A percentile compares a stretch with the other conserved stretches of the same genome.
Conservation (phyloP, 2,329 filamentous ascomycete genomes). For the Monosporascus sp. region DNA sequence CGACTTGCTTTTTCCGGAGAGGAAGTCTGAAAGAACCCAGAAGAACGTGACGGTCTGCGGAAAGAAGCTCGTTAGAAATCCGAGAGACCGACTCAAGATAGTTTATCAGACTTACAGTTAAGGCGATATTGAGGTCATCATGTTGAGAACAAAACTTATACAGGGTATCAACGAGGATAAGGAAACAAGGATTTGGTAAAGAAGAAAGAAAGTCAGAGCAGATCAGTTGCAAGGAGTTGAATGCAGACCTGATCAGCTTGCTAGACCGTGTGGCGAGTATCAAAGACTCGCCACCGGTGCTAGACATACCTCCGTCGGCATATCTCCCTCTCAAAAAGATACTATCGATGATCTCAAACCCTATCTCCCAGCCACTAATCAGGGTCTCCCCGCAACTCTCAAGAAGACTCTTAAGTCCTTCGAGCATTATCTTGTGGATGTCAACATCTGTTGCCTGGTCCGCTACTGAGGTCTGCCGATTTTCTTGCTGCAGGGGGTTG, state of each 20-base stretch:
- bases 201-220: slow-evolving; percentile 88
- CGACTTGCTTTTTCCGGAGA: slow-evolving; percentile 55
- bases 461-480: slow-evolving; percentile 49
- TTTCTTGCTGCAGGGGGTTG: slow-evolving; percentile 47
- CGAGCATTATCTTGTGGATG: slow-evolving; percentile 73
- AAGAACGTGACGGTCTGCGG: slow-evolving; percentile 82
- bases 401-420: slow-evolving; percentile 74
- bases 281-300: slow-evolving; percentile 23
- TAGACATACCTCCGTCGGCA: slow-evolving; percentile 27
- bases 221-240: slow-evolving; percentile 83
- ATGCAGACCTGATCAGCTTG: slow-evolving; percentile 77
- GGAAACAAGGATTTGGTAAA: slow-evolving; percentile 64
- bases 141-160: slow-evolving; percentile 84
- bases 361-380: slow-evolving; percentile 75
- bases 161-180: slow-evolving; percentile 77
- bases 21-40: slow-evolving; percentile 89
- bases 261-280: slow-evolving; percentile 54
- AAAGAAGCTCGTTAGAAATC: slow-evolving; percentile 7
- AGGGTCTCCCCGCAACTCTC: slow-evolving; percentile 86
- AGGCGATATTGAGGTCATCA: slow-evolving; percentile 89
- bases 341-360: slow-evolving; percentile 79
- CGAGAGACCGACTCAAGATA: background rate
- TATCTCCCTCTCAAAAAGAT: slow-evolving; percentile 56
- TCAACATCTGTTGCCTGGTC: slow-evolving; percentile 64
- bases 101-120: slow-evolving; percentile 59